Evolutionary conservation across 2,329 filamentous ascomycete genomes (phyloP).

Genomic region (Didymella pomorum): DNA sequence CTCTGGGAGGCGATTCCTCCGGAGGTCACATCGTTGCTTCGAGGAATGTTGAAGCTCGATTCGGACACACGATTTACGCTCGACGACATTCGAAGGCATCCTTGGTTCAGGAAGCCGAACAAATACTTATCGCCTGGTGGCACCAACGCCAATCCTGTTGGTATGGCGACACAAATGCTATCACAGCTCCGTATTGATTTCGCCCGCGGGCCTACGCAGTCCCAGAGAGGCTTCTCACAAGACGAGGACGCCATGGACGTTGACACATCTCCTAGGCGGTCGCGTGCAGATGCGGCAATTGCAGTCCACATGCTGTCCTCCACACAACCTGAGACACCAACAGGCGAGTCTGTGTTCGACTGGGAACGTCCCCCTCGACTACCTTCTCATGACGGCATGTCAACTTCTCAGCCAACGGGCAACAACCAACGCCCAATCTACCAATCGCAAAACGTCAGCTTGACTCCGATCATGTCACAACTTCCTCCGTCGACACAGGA

Average conservation of each 20-base stretch:
- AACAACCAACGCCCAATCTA: conserved; percentile 43
- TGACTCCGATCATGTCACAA: conserved; percentile 37
- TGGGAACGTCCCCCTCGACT: conserved; percentile 78
- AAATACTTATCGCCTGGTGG: conserved; percentile 77
- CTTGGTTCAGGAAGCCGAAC: conserved; percentile 91
- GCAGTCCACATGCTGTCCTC: conserved; percentile 67
- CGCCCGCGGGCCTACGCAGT: conserved; percentile 68
- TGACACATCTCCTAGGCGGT: conserved; percentile 58
- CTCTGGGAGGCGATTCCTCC: conserved; percentile 82
- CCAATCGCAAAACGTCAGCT: conserved; percentile 22
- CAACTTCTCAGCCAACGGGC: conserved; percentile 49
- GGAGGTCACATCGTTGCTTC: conserved; percentile 79
- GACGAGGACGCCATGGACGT: conserved; percentile 72
- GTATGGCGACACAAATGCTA: conserved; percentile 93
- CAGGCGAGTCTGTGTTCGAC: conserved; percentile 79
- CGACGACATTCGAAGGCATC: conserved; percentile 84
- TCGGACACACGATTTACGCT: conserved; percentile 80
- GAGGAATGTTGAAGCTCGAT: conserved; percentile 92
- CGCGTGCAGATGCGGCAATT: conserved; percentile 41
- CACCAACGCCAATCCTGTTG: conserved; percentile 77
- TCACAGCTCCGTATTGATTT: conserved; percentile 91
- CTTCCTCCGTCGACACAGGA: conserved; percentile 56
- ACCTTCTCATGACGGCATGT: conserved; percentile 46
- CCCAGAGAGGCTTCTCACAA: conserved; percentile 53
- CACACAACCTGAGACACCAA: conserved; percentile 85